phyloP scores from a whole-genome alignment of 176 grass and related monocot genomes.

The Rhipidocladum racemiflorum region DNA sequence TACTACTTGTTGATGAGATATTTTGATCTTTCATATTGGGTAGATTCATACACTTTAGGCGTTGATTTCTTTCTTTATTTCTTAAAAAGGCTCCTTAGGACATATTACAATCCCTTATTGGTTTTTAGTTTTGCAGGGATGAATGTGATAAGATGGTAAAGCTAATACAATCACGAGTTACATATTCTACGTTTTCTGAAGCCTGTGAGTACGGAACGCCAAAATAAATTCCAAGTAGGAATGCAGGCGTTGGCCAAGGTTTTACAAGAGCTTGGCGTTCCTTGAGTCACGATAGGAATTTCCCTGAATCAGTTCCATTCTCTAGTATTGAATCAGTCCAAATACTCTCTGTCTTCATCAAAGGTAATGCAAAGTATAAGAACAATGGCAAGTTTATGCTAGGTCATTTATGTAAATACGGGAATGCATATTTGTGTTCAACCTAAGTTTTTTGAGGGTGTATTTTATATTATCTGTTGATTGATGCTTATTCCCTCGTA shows the following conservation, averaged over 20 bases:
- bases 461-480: slow-evolving; percentile 13
- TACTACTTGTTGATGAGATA: neutral
- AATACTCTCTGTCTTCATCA: slow-evolving; percentile 39
- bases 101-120: neutral
- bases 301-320: slow-evolving; percentile 33
- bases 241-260: slow-evolving; percentile 7
- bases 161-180: slow-evolving; percentile 83
- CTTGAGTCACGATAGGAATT: slow-evolving; percentile 35
- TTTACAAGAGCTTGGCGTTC: slow-evolving; percentile 53
- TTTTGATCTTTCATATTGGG: neutral
- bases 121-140: slow-evolving; percentile 50
- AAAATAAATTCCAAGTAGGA: slow-evolving; percentile 28
- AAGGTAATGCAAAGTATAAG: slow-evolving; percentile 48
- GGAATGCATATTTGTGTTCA: neutral
- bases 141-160: slow-evolving; percentile 77
- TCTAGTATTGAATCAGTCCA: slow-evolving; percentile 33
- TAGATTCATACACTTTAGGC: neutral
- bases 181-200: slow-evolving; percentile 36
- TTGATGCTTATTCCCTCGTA: slow-evolving; percentile 4
- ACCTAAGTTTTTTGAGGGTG: neutral
- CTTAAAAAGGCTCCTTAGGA: neutral
- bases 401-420: neutral
- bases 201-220: slow-evolving; percentile 15
- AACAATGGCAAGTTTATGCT: slow-evolving; percentile 7
- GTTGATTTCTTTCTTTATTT: neutral